Conservation (phyloP, 2,329 filamentous ascomycete genomes). For the Colletotrichum gloeosporioides region DNA sequence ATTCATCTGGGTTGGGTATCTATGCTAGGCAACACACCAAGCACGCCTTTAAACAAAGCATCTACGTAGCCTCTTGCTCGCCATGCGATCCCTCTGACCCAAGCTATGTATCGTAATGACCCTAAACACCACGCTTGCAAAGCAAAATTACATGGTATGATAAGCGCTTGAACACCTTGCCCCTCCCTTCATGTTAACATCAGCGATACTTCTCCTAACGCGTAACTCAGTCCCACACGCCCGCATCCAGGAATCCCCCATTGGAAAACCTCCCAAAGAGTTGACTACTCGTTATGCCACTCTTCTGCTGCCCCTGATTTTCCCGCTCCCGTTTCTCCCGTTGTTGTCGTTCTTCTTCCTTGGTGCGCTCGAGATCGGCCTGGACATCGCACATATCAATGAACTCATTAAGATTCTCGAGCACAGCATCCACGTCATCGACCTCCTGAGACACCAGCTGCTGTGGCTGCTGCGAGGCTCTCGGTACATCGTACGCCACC, state of each 20-base stretch:
- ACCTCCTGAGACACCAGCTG: conserved; percentile 20
- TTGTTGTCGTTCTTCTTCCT: background rate
- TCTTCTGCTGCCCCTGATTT: background rate
- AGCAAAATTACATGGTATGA: background rate
- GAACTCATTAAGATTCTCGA: conserved; percentile 52
- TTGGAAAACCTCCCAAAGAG: background rate
- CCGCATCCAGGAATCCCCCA: background rate
- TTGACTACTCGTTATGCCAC: background rate
- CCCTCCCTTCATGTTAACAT: background rate
- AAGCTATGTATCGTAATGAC: background rate
- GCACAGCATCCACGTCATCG: conserved; percentile 51
- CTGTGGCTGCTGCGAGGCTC: background rate
- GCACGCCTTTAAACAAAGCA: background rate
- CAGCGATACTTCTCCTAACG: background rate
- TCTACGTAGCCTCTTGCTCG: background rate
- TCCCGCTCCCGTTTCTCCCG: background rate
- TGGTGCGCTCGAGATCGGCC: conserved; percentile 25
- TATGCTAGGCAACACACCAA: background rate
- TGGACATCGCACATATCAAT: conserved; percentile 43
- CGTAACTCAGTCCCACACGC: background rate
- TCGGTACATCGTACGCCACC: background rate
- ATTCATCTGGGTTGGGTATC: background rate
- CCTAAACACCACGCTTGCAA: background rate
- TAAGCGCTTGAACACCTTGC: background rate
- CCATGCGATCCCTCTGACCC: background rate